Evolutionary conservation across 768 basidiomycete species (phyloP).

Genomic region (Lactarius hengduanensis): DNA sequence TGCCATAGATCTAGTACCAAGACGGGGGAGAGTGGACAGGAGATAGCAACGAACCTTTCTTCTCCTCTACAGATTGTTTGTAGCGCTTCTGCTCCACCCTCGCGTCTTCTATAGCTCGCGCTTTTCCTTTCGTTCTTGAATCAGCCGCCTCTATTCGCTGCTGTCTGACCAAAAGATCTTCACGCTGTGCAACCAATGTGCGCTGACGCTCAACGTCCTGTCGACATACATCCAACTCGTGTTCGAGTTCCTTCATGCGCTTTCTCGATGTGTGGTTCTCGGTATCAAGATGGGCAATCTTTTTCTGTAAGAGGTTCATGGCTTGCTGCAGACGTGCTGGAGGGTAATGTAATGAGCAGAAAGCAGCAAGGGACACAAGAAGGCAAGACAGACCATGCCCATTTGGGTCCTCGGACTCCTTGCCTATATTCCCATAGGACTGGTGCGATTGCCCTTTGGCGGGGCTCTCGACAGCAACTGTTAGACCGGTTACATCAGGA

Average conservation of each 20-base stretch:
- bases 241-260: conserved; percentile 83
- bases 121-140: conserved; percentile 42
- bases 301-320: conserved; percentile 60
- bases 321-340: conserved; percentile 62
- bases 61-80: conserved; percentile 79
- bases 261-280: conserved; percentile 81
- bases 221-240: conserved; percentile 81
- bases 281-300: conserved; percentile 70
- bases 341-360: conserved; percentile 8
- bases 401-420: conserved; percentile 50
- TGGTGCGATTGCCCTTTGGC: conserved; percentile 53
- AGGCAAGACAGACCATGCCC: conserved; percentile 52
- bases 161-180: conserved; percentile 43
- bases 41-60: conserved; percentile 60
- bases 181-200: conserved; percentile 57
- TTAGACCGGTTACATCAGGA: conserved; percentile 84
- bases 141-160: conserved; percentile 24
- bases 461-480: conserved; percentile 74
- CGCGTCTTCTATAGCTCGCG: conserved; percentile 29
- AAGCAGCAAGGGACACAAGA: conserved; percentile 6
- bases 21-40: background rate
- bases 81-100: conserved; percentile 46
- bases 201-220: conserved; percentile 73
- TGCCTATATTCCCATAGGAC: conserved; percentile 40
- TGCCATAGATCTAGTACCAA: background rate